Percentiles rank a stretch among this genome's conserved stretches.
These are phyloP conservation scores for Globisporangium barbulae DNA, from an alignment of 352 stramenopile species.

Conservation along the genomic window DNA sequence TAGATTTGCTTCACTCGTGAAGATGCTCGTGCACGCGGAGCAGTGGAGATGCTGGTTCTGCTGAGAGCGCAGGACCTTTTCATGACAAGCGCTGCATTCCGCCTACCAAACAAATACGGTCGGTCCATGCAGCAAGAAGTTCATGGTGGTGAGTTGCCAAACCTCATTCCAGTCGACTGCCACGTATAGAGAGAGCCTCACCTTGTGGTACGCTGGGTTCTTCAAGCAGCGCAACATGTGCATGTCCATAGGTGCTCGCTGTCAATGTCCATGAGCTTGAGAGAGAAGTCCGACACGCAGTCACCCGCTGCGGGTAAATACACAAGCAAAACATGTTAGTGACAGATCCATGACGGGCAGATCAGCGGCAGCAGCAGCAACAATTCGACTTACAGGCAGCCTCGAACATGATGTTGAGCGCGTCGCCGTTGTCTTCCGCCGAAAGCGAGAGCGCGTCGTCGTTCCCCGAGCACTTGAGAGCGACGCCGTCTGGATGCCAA, in stretches of 20 bases:
- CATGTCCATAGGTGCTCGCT: slow-evolving; percentile 89
- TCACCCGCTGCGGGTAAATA: slow-evolving; percentile 60
- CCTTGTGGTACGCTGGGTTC: slow-evolving; percentile 54
- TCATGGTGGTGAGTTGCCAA: no score
- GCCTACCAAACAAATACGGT: slow-evolving; percentile 25
- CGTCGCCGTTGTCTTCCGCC: slow-evolving; percentile 96
- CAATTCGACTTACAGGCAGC: slow-evolving; percentile 66
- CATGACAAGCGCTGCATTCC: slow-evolving; percentile 33
- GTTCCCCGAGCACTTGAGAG: slow-evolving; percentile 99
- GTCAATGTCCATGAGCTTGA: slow-evolving; percentile 99
- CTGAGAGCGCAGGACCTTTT: slow-evolving; percentile 27
- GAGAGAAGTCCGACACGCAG: slow-evolving; percentile 95
- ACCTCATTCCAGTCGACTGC: no score
- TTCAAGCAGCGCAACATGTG: slow-evolving; percentile 42
- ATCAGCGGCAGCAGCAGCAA: not conserved
- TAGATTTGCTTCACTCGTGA: slow-evolving; percentile 14
- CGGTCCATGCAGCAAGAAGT: not conserved
- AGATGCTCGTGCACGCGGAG: slow-evolving; percentile 24
- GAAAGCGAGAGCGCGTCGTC: slow-evolving; percentile 98
- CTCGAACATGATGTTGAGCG: slow-evolving; percentile 98
- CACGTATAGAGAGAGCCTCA: slow-evolving; percentile 10
- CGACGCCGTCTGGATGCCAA: slow-evolving; percentile 97
- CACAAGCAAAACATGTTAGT: not conserved
- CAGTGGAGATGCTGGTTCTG: slow-evolving; percentile 43
- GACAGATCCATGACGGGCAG: not conserved